Percentiles rank a stretch among this genome's conserved stretches.
Conservation (phyloP, 371 early-diverging fungal genomes). For the Mucor indicus region DNA sequence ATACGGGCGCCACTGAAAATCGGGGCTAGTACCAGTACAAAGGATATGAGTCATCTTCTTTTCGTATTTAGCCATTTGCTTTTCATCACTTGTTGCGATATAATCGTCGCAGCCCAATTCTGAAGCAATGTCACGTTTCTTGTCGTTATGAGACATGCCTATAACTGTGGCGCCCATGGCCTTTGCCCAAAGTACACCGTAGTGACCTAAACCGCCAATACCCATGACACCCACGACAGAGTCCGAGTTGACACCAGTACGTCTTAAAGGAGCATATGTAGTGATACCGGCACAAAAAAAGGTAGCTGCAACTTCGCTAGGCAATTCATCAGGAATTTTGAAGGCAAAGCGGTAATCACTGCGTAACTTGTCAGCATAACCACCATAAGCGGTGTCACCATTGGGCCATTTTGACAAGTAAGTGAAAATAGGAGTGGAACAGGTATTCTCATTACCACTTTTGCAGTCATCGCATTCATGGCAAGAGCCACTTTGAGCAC, state of each 20-base stretch:
- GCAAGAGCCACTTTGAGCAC: conserved; percentile 51
- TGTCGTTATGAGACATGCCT: conserved; percentile 15
- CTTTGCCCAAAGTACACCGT: conserved; percentile 45
- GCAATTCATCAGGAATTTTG: conserved; percentile 50
- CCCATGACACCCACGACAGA: conserved; percentile 53
- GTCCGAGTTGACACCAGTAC: conserved; percentile 43
- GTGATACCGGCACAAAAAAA: background rate
- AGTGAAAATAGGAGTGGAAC: conserved; percentile 48
- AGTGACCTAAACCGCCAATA: conserved; percentile 64
- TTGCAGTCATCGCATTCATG: conserved; percentile 15
- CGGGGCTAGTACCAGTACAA: conserved; percentile 27
- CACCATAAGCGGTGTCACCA: conserved; percentile 52
- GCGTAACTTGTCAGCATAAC: conserved; percentile 17
- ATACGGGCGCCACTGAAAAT: conserved; percentile 18
- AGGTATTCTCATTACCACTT: conserved; percentile 16
- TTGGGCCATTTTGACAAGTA: conserved; percentile 51
- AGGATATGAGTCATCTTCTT: conserved; percentile 28
- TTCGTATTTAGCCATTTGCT: conserved; percentile 46
- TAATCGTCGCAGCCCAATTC: conserved; percentile 40
- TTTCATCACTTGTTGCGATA: conserved; percentile 26
- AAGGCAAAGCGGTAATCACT: conserved; percentile 46
- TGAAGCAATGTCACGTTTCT: conserved; percentile 34
- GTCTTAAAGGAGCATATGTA: conserved; percentile 57
- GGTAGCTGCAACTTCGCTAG: conserved; percentile 26
- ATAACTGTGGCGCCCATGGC: conserved; percentile 5